Conservation (phyloP, 768 basidiomycete species). For the Podaxis sp. region DNA sequence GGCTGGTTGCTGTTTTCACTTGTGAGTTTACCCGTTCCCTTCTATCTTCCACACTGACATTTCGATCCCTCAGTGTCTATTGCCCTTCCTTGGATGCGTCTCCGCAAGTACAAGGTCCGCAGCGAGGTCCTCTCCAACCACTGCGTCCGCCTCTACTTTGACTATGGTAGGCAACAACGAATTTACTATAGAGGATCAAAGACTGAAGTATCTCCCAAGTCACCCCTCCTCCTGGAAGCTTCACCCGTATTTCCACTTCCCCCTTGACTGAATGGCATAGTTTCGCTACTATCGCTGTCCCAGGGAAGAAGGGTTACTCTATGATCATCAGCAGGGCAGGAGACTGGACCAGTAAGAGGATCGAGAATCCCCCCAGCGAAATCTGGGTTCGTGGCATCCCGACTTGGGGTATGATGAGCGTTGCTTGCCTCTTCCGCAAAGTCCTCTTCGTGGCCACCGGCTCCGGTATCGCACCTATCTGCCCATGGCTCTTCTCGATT, state of each 20-base stretch:
- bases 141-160: slow-evolving; percentile 54
- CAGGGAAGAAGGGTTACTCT: slow-evolving; percentile 43
- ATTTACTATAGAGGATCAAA: slow-evolving; percentile 22
- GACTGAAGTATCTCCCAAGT: slow-evolving; percentile 1
- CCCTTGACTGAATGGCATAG: slow-evolving; percentile 55
- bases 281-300: slow-evolving; percentile 43
- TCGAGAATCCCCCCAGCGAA: slow-evolving; percentile 47
- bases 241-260: slow-evolving; percentile 26
- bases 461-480: slow-evolving; percentile 50
- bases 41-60: slow-evolving; percentile 4
- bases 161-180: slow-evolving; percentile 40
- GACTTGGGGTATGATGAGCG: slow-evolving; percentile 48
- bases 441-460: slow-evolving; percentile 57
- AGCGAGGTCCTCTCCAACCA: slow-evolving; percentile 54
- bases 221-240: slow-evolving; percentile 18
- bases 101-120: slow-evolving; percentile 46
- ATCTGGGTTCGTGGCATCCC: slow-evolving; percentile 58
- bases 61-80: slow-evolving; percentile 36
- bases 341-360: slow-evolving; percentile 54
- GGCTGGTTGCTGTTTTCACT: slow-evolving; percentile 38
- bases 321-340: slow-evolving; percentile 55
- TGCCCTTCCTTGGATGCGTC: slow-evolving; percentile 51
- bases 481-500: slow-evolving; percentile 35
- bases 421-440: slow-evolving; percentile 48
- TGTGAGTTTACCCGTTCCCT: slow-evolving; percentile 14